Percentiles rank a stretch among this genome's conserved stretches.
Evolutionary conservation across 108 stramenopile genomes (phyloP).

Genomic region (Cyclotella cryptica): DNA sequence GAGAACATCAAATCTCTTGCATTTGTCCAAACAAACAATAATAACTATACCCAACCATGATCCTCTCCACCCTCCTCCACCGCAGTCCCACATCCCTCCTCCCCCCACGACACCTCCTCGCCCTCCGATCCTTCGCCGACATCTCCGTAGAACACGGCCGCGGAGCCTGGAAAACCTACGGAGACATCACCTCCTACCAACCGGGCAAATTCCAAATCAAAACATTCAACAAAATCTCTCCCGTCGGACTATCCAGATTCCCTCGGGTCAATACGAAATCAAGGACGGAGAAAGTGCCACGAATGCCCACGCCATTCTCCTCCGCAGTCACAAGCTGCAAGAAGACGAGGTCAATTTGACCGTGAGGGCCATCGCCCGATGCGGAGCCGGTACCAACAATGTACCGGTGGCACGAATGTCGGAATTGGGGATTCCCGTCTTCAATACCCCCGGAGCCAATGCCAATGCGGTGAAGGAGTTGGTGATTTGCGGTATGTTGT

Average conservation of each 20-base stretch:
- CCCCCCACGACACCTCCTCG: not conserved
- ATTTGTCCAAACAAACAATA: not conserved
- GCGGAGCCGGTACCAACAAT: constrained; percentile 96
- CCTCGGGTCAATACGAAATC: constrained; percentile 72
- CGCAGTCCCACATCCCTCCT: not conserved
- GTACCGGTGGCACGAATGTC: constrained; percentile 93
- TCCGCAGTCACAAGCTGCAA: constrained; percentile 90
- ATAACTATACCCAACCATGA: constrained; percentile 18
- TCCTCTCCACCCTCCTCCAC: constrained; percentile 26
- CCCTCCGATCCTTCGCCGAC: constrained; percentile 48
- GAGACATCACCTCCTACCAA: constrained; percentile 73
- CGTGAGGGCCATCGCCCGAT: constrained; percentile 92
- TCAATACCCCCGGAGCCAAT: constrained; percentile 98
- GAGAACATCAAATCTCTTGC: no score
- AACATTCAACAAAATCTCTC: constrained; percentile 94
- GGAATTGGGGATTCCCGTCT: constrained; percentile 95
- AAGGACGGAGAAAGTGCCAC: constrained; percentile 50
- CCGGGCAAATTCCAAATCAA: constrained; percentile 90
- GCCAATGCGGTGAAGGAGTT: constrained; percentile 96
- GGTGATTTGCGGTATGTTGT: constrained; percentile 87
- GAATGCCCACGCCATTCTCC: constrained; percentile 87
- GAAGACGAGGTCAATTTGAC: constrained; percentile 86
- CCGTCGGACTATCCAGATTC: constrained; percentile 74
- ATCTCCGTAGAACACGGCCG: constrained; percentile 84
- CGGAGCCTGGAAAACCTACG: constrained; percentile 84